Percentiles rank a stretch among this genome's conserved stretches.
Evolutionary conservation across 2,329 filamentous ascomycete genomes (phyloP).

Genomic region (Fusarium anguioides): DNA sequence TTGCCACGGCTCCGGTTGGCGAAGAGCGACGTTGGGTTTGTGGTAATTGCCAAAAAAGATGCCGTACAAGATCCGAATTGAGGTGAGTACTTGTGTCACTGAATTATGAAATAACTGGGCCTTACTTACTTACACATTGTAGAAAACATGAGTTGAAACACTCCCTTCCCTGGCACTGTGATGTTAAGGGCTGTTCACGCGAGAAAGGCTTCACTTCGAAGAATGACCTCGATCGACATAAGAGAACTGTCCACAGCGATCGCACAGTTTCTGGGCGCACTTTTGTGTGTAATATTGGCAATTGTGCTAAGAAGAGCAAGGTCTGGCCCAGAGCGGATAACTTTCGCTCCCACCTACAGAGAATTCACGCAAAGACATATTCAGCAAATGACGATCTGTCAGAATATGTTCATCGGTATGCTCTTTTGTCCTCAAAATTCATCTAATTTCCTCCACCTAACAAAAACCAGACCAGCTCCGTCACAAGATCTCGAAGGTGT

Average conservation of each 20-base stretch:
- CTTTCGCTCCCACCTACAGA: constrained; percentile 80
- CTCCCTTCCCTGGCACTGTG: constrained; percentile 73
- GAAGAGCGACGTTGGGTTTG: constrained; percentile 49
- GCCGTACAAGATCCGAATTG: constrained; percentile 66
- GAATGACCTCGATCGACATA: constrained; percentile 86
- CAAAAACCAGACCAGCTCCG: constrained; percentile 13
- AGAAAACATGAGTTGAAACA: constrained; percentile 84
- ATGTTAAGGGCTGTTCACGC: constrained; percentile 65
- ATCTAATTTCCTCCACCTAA: constrained; percentile 1
- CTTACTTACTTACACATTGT: constrained; percentile 37
- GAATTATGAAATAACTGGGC: background rate
- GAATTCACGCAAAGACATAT: constrained; percentile 67
- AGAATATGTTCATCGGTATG: constrained; percentile 47
- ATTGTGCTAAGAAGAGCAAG: constrained; percentile 59
- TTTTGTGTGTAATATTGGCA: constrained; percentile 44
- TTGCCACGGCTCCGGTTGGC: constrained; percentile 27
- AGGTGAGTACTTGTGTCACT: constrained; percentile 55
- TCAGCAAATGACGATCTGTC: constrained; percentile 54
- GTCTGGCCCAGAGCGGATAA: constrained; percentile 87
- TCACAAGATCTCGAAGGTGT: constrained; percentile 44
- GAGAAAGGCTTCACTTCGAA: constrained; percentile 78
- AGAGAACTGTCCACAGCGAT: constrained; percentile 75
- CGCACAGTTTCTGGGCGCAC: constrained; percentile 40
- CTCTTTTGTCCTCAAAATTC: background rate
- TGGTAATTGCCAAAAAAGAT: constrained; percentile 51